Evolutionary conservation across 2,329 filamentous ascomycete genomes (phyloP), one percentile per base, ranked within the genome.

Genomic region (Capronia americana): DNA sequence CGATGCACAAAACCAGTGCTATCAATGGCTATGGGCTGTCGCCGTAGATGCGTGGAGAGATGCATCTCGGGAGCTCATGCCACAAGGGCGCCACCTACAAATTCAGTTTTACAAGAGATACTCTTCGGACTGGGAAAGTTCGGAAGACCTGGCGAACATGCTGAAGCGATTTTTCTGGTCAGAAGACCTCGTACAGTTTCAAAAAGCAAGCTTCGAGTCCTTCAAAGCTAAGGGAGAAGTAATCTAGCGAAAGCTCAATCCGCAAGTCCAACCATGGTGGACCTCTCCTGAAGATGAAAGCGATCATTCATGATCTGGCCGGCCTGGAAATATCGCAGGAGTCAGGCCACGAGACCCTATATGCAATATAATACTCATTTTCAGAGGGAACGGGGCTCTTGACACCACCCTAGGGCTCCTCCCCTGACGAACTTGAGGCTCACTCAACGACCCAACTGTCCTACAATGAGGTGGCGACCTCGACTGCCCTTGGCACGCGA

Each of bases 161-260:
- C 38, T 60, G 17, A 51, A 51, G 17, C 41, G 28, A 51, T 51
- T 51, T 17, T 60, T 60, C n/a, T 48, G 41, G 57, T 32, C 44
- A n/a, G 24, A 38, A 17, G 41, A 59, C 17, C 8, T 58, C 11
- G 26, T 44, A 34, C 17, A 46, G 17, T 58, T 58, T 48, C 56
- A 58, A 11, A 20, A 55, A 23, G 23, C 17, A 30, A 55, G 53
- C n/a, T 55, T 30, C 10, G 53, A 55, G 14, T 20, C n/a, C 28
- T 55, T 55, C 53, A 55, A 34, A 55, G 26, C n/a, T 23, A 34
- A 28, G 6, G 7, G 26, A 10, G 53, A 28, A 34, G 53, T 30
- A 32, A n/a, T 3, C 4, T 30, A 55, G 26, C n/a, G 53, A 17
- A 23, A 23, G 14, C 8, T 5, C 2, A 10, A 44, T 3, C 38